Evolutionary conservation across 305 asterid species (phyloP), one percentile per base, ranked within the genome.

Genomic region (Ruellia speciosa): DNA sequence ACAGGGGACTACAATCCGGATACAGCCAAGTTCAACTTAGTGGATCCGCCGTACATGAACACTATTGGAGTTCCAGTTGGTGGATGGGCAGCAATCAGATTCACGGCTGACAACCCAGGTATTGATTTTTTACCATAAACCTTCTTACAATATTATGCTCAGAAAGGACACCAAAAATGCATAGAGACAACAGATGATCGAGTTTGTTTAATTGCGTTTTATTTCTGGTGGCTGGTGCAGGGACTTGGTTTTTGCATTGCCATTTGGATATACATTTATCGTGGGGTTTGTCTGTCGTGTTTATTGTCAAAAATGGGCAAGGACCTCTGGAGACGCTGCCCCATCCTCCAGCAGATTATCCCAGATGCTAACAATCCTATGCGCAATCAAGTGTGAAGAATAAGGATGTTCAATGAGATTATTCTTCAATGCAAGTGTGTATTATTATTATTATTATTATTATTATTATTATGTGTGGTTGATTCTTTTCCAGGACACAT

Each of bases 1-100:
- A 52, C 59, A 2, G 94, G 90, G 18, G 76, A 85, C 49, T 85
- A 80, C 52, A 52, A 76, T 46, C 84, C 86, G 0, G 79, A 76
- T 28, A 67, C 17, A 0, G 80, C 78, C 6, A 62, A 37, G 47
- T 68, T 80, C 69, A 85, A 85, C 70, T 54, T 82, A 72, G 77
- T 74, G 18, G 84, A 85, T 68, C 90, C 94, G n/a, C 87, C 87
- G 17, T 76, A 85, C 49, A 76, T 80, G 90, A 85, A 85, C 81
- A 82, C 90, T 2, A 78, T 85, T 48, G 90, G 88, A 56, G 90
- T 85, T 57, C 94, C 94, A 5, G 83, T 68, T 33, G 90, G 90
- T 54, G 94, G 94, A 58, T 82, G 94, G 90, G 87, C 90, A 34
- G 94, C 90, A 3, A 71, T 85, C 34, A 66, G 86, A 66, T 85